Evolutionary conservation across 1,284 basidiomycete species (phyloP), one percentile per base, ranked within the genome.

Genomic region (Ceratobasidium sp.): DNA sequence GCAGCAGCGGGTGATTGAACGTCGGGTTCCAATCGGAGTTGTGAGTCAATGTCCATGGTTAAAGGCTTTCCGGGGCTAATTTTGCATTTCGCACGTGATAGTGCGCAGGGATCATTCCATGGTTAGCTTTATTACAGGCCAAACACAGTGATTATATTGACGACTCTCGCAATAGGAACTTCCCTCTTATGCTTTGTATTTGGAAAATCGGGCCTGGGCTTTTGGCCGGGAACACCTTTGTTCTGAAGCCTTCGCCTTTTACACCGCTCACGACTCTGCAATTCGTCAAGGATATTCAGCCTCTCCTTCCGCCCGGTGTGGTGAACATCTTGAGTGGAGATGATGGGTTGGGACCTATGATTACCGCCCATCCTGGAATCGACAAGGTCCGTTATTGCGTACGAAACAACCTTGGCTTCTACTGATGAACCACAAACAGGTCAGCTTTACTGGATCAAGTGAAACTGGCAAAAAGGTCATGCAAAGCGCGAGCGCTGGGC

Each of bases 121-220:
- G 69, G 69, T 71, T 46, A 11, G 57, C 62, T 17, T 6, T 34
- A 25, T 32, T 9, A 22, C 3, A 8, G 19, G 13, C 6, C 49
- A 4, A 8, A 32, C 2, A n/a, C 15, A 0, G 29, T 49, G 1
- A 25, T 46, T 34, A 22, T 15, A 34, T 1, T 61, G 25, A 32
- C 13, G 6, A 32, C 15, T n/a, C 9, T 34, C 25, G 1, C 13
- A 6, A 22, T 46, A 70, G 69, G 56, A 71, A 71, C 19, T 43
- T 44, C 43, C 69, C 69, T 2, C 25, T 71, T 4, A 17, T 62
- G 37, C 25, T 61, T 6, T 71, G 69, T 29, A 49, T 71, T 9
- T 96, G 95, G 94, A 97, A 97, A 85, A 88, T 96, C 68, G 95
- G 91, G 7, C 95, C 96, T 34, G 96, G 95, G 3, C 88, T 97